Percentiles rank a stretch among this genome's conserved stretches.
phyloP scores from a whole-genome alignment of 2,329 filamentous ascomycete genomes.

The Trichoderma arundinaceum region DNA sequence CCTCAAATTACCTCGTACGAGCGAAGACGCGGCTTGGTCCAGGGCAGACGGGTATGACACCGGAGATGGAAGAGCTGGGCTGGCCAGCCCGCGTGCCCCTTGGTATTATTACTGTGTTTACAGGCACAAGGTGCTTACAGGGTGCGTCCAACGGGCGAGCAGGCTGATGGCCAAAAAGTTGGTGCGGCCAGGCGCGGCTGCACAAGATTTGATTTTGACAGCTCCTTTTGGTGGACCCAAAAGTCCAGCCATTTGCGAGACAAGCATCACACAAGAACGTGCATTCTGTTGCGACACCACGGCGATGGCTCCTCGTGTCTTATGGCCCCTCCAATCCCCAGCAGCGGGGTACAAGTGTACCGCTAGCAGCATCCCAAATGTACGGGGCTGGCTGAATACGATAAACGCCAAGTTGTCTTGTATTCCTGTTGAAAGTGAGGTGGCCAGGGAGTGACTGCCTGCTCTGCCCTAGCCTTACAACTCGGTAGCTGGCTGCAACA shows the following conservation, averaged over 20 bases:
- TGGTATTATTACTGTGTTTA: slow-evolving; percentile 5
- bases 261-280: slow-evolving; percentile 25
- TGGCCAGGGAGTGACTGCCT: neutral
- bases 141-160: slow-evolving; percentile 14
- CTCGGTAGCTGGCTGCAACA: neutral
- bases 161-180: slow-evolving; percentile 9
- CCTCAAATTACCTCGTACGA: slow-evolving; percentile 29
- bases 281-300: slow-evolving; percentile 20
- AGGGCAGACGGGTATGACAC: slow-evolving; percentile 9
- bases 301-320: slow-evolving; percentile 24
- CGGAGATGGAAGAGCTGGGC: neutral
- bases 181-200: slow-evolving; percentile 26
- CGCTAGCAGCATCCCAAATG: slow-evolving; percentile 18
- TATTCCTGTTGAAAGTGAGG: neutral
- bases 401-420: slow-evolving; percentile 2
- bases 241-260: slow-evolving; percentile 11
- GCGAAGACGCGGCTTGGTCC: slow-evolving; percentile 7
- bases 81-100: neutral
- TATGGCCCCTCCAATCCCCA: slow-evolving; percentile 15
- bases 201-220: slow-evolving; percentile 33
- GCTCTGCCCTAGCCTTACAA: slow-evolving; percentile 6
- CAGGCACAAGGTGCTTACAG: slow-evolving; percentile 26
- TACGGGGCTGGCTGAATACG: slow-evolving; percentile 30
- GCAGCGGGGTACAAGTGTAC: slow-evolving; percentile 16
- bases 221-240: slow-evolving; percentile 30